Evolutionary conservation across 345 rosid genomes (phyloP).

Genomic region (Euclidium syriacum): DNA sequence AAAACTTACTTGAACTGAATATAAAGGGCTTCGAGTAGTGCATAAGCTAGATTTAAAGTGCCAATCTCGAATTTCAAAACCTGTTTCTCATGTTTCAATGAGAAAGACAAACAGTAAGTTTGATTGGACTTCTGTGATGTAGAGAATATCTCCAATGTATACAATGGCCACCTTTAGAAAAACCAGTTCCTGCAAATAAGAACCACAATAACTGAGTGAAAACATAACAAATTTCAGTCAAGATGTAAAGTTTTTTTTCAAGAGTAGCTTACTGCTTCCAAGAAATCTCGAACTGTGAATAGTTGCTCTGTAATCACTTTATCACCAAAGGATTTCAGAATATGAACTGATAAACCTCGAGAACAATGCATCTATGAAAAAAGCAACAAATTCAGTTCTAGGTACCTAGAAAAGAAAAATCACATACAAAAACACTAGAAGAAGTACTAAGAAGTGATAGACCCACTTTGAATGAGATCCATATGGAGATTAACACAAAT

Average conservation of each 20-base stretch:
- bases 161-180: constrained; percentile 53
- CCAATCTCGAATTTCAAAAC: constrained; percentile 66
- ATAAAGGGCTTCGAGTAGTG: constrained; percentile 52
- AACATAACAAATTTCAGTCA: background rate
- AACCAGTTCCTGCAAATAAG: constrained; percentile 48
- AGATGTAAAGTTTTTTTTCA: background rate
- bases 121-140: background rate
- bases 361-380: constrained; percentile 41
- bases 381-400: background rate
- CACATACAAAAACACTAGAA: background rate
- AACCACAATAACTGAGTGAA: constrained; percentile 1
- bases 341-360: constrained; percentile 43
- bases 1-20: constrained; percentile 49
- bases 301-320: constrained; percentile 55
- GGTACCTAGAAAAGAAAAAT: constrained; percentile 28
- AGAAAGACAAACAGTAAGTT: constrained; percentile 7
- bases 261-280: constrained; percentile 60
- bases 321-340: constrained; percentile 52
- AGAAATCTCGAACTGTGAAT: constrained; percentile 57
- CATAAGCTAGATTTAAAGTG: constrained; percentile 42
- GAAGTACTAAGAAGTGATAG: background rate
- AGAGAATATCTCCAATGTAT: background rate
- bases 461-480: constrained; percentile 75
- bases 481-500: constrained; percentile 57
- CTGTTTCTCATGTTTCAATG: constrained; percentile 24